Percentiles rank a stretch among this genome's conserved stretches.
phyloP scores from a whole-genome alignment of 164 flowering plant species.

The Magnolia kwangsiensis region DNA sequence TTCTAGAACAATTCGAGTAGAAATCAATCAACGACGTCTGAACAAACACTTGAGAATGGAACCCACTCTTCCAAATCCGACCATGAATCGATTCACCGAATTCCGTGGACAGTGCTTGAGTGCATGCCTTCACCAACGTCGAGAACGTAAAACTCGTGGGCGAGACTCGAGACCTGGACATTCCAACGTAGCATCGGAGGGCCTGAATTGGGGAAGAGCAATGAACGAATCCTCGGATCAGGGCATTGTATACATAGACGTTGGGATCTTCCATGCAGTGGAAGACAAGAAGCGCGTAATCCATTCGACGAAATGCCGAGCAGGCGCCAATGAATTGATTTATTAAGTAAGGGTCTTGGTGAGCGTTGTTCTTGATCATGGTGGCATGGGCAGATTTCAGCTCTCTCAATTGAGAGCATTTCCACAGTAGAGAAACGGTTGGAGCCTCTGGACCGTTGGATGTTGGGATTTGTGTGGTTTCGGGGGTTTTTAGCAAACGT shows the following conservation, averaged over 20 bases:
- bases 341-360: conserved; percentile 49
- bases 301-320: conserved; percentile 29
- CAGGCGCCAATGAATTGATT: conserved; percentile 60
- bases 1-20: conserved; percentile 34
- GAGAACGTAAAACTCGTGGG: conserved; percentile 71
- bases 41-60: conserved; percentile 48
- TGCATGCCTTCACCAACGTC: conserved; percentile 62
- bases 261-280: conserved; percentile 52
- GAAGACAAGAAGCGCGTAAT: conserved; percentile 45
- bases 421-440: too few relatives aligned
- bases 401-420: background rate
- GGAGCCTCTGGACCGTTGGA: too few relatives aligned
- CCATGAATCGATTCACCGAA: conserved; percentile 56
- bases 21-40: conserved; percentile 63
- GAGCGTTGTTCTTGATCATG: conserved; percentile 42
- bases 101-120: conserved; percentile 10
- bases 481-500: background rate
- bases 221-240: conserved; percentile 46
- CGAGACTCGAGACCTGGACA: conserved; percentile 34
- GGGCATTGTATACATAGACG: conserved; percentile 68
- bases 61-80: conserved; percentile 61
- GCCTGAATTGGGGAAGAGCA: conserved; percentile 39
- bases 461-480: too few relatives aligned
- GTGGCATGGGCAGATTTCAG: conserved; percentile 41
- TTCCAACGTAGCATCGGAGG: conserved; percentile 31